These are phyloP conservation scores for Ascochyta clinopodiicola DNA, from an alignment of 2,329 filamentous ascomycete genomes.

Conservation along the genomic window DNA sequence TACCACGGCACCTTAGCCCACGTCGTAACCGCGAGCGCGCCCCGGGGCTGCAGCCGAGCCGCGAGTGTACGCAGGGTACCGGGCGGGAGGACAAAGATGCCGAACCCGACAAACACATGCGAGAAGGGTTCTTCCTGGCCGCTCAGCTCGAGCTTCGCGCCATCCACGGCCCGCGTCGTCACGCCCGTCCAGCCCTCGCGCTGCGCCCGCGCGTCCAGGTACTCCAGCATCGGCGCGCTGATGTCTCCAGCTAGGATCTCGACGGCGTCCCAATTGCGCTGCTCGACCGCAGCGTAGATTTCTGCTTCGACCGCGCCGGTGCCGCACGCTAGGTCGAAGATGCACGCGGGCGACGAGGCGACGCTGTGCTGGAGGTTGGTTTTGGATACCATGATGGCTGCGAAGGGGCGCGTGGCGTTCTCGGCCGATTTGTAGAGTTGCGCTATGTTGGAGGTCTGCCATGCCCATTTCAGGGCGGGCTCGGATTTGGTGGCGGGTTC, in stretches of 20 bases:
- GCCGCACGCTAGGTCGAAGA: conserved; percentile 36
- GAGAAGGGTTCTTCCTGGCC: conserved; percentile 15
- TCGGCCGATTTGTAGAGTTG: conserved; percentile 29
- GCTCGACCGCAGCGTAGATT: conserved; percentile 23
- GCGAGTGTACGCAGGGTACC: conserved; percentile 8
- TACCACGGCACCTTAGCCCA: conserved; percentile 31
- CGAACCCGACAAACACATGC: conserved; percentile 34
- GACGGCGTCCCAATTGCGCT: conserved; percentile 21
- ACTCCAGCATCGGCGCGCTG: conserved; percentile 29
- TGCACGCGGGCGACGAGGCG: conserved; percentile 3
- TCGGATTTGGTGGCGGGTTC: not conserved
- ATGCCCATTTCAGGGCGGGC: not conserved
- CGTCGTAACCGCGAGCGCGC: conserved; percentile 31
- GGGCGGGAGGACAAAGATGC: conserved; percentile 27
- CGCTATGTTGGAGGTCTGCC: conserved; percentile 13
- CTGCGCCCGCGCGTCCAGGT: conserved; percentile 20
- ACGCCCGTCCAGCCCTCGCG: conserved; percentile 28
- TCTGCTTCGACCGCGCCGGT: conserved; percentile 32
- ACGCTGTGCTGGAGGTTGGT: not conserved
- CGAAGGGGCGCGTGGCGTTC: conserved; percentile 28
- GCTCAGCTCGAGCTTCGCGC: not conserved
- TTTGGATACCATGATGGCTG: conserved; percentile 17
- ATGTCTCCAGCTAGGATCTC: conserved; percentile 33
- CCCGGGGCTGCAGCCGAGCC: conserved; percentile 17
- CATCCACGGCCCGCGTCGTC: conserved; percentile 26